phyloP scores from a whole-genome alignment of 208 protist genomes.

The Crithidia bombi region DNA sequence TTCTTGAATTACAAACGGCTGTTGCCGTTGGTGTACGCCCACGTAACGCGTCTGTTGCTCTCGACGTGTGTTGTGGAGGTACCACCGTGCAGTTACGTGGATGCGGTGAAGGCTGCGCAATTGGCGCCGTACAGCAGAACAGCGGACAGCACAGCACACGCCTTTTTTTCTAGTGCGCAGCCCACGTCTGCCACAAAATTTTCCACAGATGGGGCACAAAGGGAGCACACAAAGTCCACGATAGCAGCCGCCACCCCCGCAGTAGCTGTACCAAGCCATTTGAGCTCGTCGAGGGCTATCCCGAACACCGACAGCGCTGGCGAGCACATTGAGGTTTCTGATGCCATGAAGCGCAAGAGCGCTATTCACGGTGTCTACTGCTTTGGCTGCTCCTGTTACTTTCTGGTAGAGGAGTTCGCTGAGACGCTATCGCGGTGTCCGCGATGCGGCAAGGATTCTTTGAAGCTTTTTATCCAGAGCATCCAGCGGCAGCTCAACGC shows the following conservation, averaged over 20 bases:
- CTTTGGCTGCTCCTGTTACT: slow-evolving; percentile 67
- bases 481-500: slow-evolving; percentile 24
- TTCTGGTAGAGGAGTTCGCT: slow-evolving; percentile 61
- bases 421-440: slow-evolving; percentile 58
- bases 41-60: slow-evolving; percentile 74
- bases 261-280: neutral
- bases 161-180: slow-evolving; percentile 13
- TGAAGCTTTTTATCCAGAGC: slow-evolving; percentile 34
- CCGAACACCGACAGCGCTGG: neutral
- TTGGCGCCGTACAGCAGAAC: slow-evolving; percentile 18
- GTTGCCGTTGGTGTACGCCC: slow-evolving; percentile 75
- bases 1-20: slow-evolving; percentile 84
- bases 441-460: slow-evolving; percentile 59
- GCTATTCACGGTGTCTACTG: slow-evolving; percentile 66
- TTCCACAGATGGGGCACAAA: neutral
- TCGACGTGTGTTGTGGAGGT: slow-evolving; percentile 42
- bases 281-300: neutral
- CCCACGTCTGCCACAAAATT: neutral
- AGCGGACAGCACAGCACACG: slow-evolving; percentile 16
- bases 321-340: slow-evolving; percentile 45
- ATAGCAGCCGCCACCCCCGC: neutral
- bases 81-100: slow-evolving; percentile 33
- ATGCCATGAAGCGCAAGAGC: slow-evolving; percentile 35
- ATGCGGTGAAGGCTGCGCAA: slow-evolving; percentile 21
- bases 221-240: neutral